These are phyloP conservation scores for Nakazawaea anatomiae DNA, from an alignment of 805 yeast genomes.

Conservation along the genomic window DNA sequence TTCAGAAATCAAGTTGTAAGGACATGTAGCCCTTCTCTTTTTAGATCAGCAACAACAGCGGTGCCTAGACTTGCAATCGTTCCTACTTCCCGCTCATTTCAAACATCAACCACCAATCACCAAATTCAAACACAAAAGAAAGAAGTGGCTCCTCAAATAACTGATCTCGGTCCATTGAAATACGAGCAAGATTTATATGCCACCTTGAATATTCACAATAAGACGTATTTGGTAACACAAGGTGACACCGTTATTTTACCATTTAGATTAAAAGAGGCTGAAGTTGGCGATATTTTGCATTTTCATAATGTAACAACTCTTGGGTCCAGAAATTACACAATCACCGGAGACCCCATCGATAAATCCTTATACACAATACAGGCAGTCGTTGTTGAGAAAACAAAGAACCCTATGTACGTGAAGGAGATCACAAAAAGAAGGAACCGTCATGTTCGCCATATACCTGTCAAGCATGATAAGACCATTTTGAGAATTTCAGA, in stretches of 20 bases:
- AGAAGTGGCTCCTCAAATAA: slow-evolving; percentile 9
- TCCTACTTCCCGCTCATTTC: not conserved
- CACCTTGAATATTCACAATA: slow-evolving; percentile 69
- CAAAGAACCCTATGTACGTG: slow-evolving; percentile 70
- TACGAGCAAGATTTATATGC: slow-evolving; percentile 73
- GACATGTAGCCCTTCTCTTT: not conserved
- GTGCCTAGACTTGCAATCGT: not conserved
- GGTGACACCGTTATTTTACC: slow-evolving; percentile 86
- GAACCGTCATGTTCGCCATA: slow-evolving; percentile 66
- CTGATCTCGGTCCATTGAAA: slow-evolving; percentile 58
- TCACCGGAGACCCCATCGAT: slow-evolving; percentile 49
- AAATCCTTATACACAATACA: slow-evolving; percentile 50
- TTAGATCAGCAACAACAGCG: not conserved
- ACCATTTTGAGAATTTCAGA: slow-evolving; percentile 78
- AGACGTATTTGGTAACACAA: slow-evolving; percentile 82
- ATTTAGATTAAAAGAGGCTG: slow-evolving; percentile 65
- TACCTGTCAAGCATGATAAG: slow-evolving; percentile 60
- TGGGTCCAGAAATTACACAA: slow-evolving; percentile 81
- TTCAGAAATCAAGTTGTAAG: not conserved
- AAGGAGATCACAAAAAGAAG: slow-evolving; percentile 77
- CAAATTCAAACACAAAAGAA: slow-evolving; percentile 6
- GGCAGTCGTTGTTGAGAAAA: slow-evolving; percentile 82
- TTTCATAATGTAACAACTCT: slow-evolving; percentile 73
- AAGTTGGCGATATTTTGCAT: slow-evolving; percentile 76
- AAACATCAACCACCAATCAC: not conserved